Conservation (phyloP, 1,284 basidiomycete genomes). For the Phaffia rhodozyma region DNA sequence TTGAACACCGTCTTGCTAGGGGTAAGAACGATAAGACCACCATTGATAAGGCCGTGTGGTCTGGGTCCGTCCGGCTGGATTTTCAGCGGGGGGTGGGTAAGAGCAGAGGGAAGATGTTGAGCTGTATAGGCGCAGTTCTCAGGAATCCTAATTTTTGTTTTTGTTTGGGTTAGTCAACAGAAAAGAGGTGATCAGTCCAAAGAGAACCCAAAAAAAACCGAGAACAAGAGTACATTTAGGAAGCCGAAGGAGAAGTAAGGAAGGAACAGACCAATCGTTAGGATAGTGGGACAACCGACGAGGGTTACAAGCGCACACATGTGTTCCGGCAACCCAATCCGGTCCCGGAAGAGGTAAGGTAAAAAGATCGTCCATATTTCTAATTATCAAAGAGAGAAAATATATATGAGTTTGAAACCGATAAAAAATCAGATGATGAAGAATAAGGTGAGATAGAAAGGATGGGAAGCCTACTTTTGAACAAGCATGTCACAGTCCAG, state of each 20-base stretch:
- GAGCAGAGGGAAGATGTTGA: conserved; percentile 18
- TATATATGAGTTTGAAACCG: background rate
- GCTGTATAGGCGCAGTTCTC: conserved; percentile 34
- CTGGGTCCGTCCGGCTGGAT: conserved; percentile 21
- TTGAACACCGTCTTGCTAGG: conserved; percentile 27
- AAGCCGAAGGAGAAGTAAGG: no score
- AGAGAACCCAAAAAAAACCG: background rate
- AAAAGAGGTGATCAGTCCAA: background rate
- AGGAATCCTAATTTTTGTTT: conserved; percentile 27
- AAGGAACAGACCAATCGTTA: conserved; percentile 30
- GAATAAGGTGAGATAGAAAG: background rate
- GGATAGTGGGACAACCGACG: conserved; percentile 34
- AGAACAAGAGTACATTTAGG: background rate
- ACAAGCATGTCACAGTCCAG: conserved; percentile 36
- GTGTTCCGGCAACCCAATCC: conserved; percentile 31
- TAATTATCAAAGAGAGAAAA: background rate
- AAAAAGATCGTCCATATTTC: conserved; percentile 38
- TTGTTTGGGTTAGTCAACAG: background rate
- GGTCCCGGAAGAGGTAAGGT: conserved; percentile 21
- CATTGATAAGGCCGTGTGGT: conserved; percentile 33
- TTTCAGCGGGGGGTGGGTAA: conserved; percentile 20
- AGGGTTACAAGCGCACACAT: conserved; percentile 38
- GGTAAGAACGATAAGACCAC: conserved; percentile 35
- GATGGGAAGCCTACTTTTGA: background rate
- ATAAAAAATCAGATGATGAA: no score